Evolutionary conservation across 176 grass and related monocot species (phyloP), one percentile per base, ranked within the genome.

Genomic region (Lolium multiflorum): DNA sequence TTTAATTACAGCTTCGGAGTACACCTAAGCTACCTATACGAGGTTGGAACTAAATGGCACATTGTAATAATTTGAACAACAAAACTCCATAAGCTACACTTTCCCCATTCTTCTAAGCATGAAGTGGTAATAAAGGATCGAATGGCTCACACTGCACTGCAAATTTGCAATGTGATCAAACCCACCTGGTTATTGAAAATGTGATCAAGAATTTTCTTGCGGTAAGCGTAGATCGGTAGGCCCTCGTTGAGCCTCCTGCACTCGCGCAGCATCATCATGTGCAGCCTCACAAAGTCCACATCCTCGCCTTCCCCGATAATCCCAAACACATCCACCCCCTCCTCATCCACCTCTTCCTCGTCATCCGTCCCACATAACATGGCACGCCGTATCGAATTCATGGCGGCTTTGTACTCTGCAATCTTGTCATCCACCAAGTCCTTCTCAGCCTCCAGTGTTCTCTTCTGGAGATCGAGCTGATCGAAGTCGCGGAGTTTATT

Each of bases 171-270:
- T 81, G 25, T 16, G 24, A 35, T 76, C 49, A 20, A 90, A 76
- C 60, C 69, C 75, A 92, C 96, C 96, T 95, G 93, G 61, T 92
- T 92, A 67, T 73, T 52, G 11, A 91, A 86, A 80, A 92, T 94
- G 76, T 91, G 83, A 15, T 74, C 65, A 4, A 98, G 83, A 78
- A 98, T 89, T 58, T 76, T 87, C 24, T 58, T 88, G 38, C 93
- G 87, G 69, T 63, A 86, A 3, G 78, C 84, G 46, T 95, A 95
- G 44, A 98, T 91, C 3, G 96, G 96, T 72, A 95, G 82, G 5
- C 93, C 93, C 24, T 98, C 96, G 55, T 94, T 89, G 26, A 98
- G 86, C 88, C 91, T 89, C 82, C 93, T 59, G 43, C 96, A 95
- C 71, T 98, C 93, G 37, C 96, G 90, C 68, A 84, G 28, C 82